Evolutionary conservation across 352 stramenopile species (phyloP), one percentile per base, ranked within the genome.

Genomic region (Phytophthora sansomeana): DNA sequence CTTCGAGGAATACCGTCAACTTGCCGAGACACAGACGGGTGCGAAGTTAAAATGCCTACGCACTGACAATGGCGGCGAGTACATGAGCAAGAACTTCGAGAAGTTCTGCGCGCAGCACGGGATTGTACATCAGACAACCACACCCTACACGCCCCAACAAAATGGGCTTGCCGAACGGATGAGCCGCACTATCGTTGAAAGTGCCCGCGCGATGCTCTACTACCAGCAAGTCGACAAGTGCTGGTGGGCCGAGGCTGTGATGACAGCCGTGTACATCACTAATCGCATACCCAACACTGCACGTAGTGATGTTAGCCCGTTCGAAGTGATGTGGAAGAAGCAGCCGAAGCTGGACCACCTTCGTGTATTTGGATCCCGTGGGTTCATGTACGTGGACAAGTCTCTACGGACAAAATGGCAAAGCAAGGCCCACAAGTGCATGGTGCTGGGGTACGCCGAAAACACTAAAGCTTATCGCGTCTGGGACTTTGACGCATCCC

Each of bases 51-150:
- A 68, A 21, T 58, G 32, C 6, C 13, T 75, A 10, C 47, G 21
- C 0, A 62, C 35, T 3, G 59, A 75, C n/a, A 74, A 74, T 50
- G 69, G 69, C 6, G 49, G 54, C 14, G 48, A 78, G 49, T 72
- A 71, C 38, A 43, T 16, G 1, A 46, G 46, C 29, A 57, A 63
- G 26, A 1, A 17, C 6, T 71, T 77, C 3, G 13, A 59, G 5
- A 11, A 43, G 26, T 51, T 73, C 11, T 73, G 43, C 29, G 10
- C 29, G 9, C 1, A 21, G 16, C 32, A 56, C 11, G 58, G 58
- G 4, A 64, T 73, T 11, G 43, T 69, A 1, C 57, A 67, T 21
- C 47, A 74, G 16, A 61, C 32, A 0, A 67, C 28, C 1, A 51
- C 39, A 0, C 47, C 53, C 13, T 65, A 65, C 16, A 44, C 38